A percentile compares a stretch with the other conserved stretches of the same genome.
These are phyloP conservation scores for Quercus bicolor DNA, from an alignment of 306 rosid species.

Conservation along the genomic window DNA sequence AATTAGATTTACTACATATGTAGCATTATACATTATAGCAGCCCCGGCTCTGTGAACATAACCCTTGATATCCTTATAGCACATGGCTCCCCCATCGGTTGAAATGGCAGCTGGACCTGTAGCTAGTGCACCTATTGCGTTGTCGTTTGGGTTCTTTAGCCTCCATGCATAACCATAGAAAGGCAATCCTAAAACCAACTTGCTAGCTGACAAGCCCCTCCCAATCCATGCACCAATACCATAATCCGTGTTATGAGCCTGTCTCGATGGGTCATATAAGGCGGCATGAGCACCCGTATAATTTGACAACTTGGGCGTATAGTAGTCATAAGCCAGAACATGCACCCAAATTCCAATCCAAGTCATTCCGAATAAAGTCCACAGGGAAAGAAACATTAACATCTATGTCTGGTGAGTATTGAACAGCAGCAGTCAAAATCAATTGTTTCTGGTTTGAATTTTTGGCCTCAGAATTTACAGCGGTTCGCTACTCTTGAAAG, in stretches of 20 bases:
- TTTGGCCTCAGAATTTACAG: constrained; percentile 19
- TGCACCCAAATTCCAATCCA: constrained; percentile 22
- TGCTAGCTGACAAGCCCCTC: constrained; percentile 16
- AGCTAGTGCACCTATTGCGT: constrained; percentile 24
- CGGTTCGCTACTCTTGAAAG: constrained; percentile 40
- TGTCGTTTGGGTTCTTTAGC: constrained; percentile 15
- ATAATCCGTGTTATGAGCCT: constrained; percentile 10
- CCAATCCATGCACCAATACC: constrained; percentile 31
- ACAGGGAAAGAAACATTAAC: background rate
- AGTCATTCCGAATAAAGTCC: constrained; percentile 18
- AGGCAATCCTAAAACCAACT: constrained; percentile 39
- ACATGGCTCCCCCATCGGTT: constrained; percentile 19
- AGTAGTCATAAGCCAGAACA: constrained; percentile 33
- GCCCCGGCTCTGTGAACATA: background rate
- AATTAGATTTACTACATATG: constrained; percentile 31
- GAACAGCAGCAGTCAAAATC: constrained; percentile 36
- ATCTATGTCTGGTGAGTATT: constrained; percentile 10
- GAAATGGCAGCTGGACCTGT: background rate
- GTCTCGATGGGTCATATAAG: constrained; percentile 6
- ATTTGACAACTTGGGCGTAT: constrained; percentile 3
- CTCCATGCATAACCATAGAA: constrained; percentile 48
- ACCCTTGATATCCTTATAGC: constrained; percentile 22
- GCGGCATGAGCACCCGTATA: constrained; percentile 16
- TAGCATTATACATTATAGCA: constrained; percentile 13
- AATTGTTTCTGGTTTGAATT: constrained; percentile 11